These are phyloP conservation scores for Lactarius deliciosus DNA, from an alignment of 768 basidiomycete genomes.

Conservation along the genomic window DNA sequence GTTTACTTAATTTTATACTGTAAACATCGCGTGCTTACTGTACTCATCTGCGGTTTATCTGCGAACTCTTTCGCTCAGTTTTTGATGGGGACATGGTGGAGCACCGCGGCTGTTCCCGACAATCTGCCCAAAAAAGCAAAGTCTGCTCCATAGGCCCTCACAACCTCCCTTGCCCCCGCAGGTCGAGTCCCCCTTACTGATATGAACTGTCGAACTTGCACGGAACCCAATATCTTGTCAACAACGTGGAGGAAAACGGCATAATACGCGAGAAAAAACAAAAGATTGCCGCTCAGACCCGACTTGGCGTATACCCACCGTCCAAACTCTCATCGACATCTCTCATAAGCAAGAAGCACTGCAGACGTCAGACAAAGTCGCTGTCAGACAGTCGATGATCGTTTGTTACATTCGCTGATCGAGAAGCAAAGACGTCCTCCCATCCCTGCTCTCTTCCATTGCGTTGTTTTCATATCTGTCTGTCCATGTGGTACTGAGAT, in stretches of 20 bases:
- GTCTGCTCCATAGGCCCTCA: not conserved
- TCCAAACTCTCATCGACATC: not conserved
- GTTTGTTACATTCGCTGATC: not conserved
- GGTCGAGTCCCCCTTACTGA: not conserved
- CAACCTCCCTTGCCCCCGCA: not conserved
- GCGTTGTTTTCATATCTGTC: not conserved
- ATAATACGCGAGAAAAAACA: not conserved
- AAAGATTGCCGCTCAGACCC: not conserved
- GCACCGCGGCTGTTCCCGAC: constrained; percentile 3
- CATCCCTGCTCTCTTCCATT: not conserved
- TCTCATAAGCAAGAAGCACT: not conserved
- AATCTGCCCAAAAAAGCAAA: not conserved
- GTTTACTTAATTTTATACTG: not conserved
- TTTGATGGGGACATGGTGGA: not conserved
- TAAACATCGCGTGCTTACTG: too few relatives aligned
- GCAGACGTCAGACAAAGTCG: not conserved
- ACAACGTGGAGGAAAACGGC: not conserved
- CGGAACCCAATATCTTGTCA: not conserved
- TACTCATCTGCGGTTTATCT: constrained; percentile 19
- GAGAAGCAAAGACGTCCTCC: not conserved
- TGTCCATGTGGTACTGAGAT: not conserved
- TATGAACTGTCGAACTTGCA: not conserved
- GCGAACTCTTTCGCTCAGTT: constrained; percentile 1
- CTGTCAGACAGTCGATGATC: not conserved
- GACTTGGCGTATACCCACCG: too few relatives aligned